phyloP scores from a whole-genome alignment of 2,329 filamentous ascomycete species.

The Aciculosporium take region DNA sequence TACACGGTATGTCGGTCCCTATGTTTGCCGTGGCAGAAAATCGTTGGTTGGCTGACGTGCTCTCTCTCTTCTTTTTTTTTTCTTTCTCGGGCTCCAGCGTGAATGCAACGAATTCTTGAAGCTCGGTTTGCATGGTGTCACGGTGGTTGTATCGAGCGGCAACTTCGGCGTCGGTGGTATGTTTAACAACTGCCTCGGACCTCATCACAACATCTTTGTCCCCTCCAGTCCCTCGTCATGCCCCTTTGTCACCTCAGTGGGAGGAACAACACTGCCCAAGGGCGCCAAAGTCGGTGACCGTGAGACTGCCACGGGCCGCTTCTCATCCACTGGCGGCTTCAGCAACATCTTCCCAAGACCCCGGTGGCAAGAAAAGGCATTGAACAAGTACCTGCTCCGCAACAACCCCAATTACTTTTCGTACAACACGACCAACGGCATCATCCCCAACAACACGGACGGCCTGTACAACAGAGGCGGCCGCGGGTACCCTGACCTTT shows the following conservation, averaged over 20 bases:
- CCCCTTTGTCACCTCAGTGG: conserved; percentile 35
- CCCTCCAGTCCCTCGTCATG: conserved; percentile 32
- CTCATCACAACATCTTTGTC: conserved; percentile 28
- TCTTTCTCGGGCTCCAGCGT: no score
- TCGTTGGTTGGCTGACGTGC: neutral
- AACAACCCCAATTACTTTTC: conserved; percentile 8
- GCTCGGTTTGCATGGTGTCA: conserved; percentile 27
- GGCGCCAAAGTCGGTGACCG: conserved; percentile 4
- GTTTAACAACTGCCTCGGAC: conserved; percentile 9
- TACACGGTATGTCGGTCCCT: conserved; percentile 1
- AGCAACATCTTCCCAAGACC: conserved; percentile 33
- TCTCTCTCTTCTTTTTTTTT: neutral
- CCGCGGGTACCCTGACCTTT: conserved; percentile 34
- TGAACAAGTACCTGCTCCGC: conserved; percentile 7
- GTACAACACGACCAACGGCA: conserved; percentile 9
- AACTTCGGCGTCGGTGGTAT: conserved; percentile 11
- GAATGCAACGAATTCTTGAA: conserved; percentile 31
- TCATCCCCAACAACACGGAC: conserved; percentile 6
- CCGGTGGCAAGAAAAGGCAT: conserved; percentile 27
- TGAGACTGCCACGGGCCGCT: conserved; percentile 16
- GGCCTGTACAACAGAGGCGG: conserved; percentile 30
- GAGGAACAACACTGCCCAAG: conserved; percentile 26
- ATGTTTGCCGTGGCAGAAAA: no score
- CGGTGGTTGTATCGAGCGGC: conserved; percentile 25
- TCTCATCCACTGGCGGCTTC: conserved; percentile 35